Base-by-base conservation (phyloP, 2,329 filamentous ascomycete species). In the Colletotrichum scovillei region DNA sequence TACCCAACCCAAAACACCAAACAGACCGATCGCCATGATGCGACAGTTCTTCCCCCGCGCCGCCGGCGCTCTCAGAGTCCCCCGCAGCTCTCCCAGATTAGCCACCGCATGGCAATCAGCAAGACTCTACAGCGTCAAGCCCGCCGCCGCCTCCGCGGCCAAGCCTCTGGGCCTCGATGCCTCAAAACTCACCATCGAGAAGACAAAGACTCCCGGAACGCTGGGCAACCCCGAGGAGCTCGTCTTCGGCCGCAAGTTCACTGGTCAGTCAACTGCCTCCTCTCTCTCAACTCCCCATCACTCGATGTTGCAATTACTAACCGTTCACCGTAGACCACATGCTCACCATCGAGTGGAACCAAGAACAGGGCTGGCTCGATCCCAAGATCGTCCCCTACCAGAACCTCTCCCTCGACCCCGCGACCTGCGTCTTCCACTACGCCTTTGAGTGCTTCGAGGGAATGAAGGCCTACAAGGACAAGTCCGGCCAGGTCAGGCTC, bases 391-490 rank as follows among this genome's bases (percentile, higher is more conserved):
- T 90, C 22, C 97, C 97, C 24, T 98, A 98, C 88, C 95, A 98
- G 85, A 98, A 98, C 86, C 94, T 99, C 78, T 96, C 94, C 58
- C 93, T 99, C 79, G 97, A 98, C 83, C 97, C 97, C 30, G 95
- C 97, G 56, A 97, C 95, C 42, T 98, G 95, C 86, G 97, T 98
- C 75, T 96, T 99, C 86, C 97, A 99, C 89, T 99, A 99, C 85
- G 97, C 95, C 62, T 98, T 98, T 81, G 94, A 97, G 84, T 97
- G 94, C 83, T 99, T 99, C 84, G 97, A 99, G 87, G 97, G 97
- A 78, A 98, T 98, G 95, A 99, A 99, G 88, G 97, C 97, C 73
- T 99, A 99, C 89, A 97, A 96, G 84, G 95, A 97, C 86, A 91
- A 89, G 79, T 82, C 90, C 56, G 94, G 94, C 78, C 86, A 92